Evolutionary conservation across 2,329 filamentous ascomycete species (phyloP).

Genomic region (Pyrenophora teres): DNA sequence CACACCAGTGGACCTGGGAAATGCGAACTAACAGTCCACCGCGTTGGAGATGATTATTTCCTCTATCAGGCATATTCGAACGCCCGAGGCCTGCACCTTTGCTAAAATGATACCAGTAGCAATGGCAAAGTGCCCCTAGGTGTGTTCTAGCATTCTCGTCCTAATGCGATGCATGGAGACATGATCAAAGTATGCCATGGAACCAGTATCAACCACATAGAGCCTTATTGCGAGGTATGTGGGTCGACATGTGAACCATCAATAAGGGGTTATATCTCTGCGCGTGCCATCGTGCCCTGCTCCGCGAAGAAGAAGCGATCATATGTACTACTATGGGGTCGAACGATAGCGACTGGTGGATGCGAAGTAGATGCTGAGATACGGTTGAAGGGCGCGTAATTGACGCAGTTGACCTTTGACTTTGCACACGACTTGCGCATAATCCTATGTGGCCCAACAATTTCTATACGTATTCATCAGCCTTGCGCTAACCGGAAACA

Average conservation of each 20-base stretch:
- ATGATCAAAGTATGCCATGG: background rate
- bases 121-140: too few species aligned
- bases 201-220: background rate
- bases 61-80: too few species aligned
- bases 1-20: too few species aligned
- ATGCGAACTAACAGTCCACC: too few species aligned
- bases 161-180: background rate
- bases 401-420: background rate
- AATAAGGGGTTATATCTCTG: background rate
- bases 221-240: background rate
- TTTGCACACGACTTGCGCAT: background rate
- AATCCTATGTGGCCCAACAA: background rate
- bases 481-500: background rate
- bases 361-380: background rate
- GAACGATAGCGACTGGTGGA: background rate
- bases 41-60: too few species aligned
- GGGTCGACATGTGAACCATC: background rate
- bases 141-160: background rate
- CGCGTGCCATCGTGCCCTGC: background rate
- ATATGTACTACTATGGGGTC: background rate
- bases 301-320: background rate
- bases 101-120: too few species aligned
- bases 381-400: background rate
- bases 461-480: conserved; percentile 8
- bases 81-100: too few species aligned